These are phyloP conservation scores for Arthrobotrys conoides DNA, from an alignment of 2,329 filamentous ascomycete species.

Conservation along the genomic window DNA sequence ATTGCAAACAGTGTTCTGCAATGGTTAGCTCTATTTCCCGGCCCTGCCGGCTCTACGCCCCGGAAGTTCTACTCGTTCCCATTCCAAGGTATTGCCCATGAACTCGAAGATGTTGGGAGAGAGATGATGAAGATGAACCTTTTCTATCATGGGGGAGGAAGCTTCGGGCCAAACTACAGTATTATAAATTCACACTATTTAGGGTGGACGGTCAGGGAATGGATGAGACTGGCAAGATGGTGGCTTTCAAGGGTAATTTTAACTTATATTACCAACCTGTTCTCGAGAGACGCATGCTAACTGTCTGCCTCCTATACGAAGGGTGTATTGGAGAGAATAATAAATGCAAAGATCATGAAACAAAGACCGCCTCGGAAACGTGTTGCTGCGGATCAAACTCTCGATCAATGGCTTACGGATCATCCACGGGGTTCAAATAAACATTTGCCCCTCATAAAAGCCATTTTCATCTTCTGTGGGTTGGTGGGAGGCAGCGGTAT, in stretches of 20 bases:
- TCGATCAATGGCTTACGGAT: conserved; percentile 23
- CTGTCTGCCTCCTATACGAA: background rate
- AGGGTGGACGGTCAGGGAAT: conserved; percentile 37
- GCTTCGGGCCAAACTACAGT: background rate
- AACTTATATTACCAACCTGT: too few species aligned
- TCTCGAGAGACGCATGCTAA: background rate
- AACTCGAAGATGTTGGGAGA: conserved; percentile 24
- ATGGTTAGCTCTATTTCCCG: conserved; percentile 28
- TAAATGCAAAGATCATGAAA: background rate
- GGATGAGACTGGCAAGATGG: conserved; percentile 43
- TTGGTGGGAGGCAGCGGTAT: conserved; percentile 31
- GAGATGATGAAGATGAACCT: conserved; percentile 39
- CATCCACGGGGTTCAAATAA: conserved; percentile 19
- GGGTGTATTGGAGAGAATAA: background rate
- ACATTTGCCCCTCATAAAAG: conserved; percentile 36
- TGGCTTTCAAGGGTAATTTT: conserved; percentile 42
- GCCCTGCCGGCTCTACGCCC: background rate
- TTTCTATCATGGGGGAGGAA: background rate
- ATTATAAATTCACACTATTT: conserved; percentile 16
- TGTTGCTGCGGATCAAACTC: conserved; percentile 1
- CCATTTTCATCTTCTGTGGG: conserved; percentile 31
- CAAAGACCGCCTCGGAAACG: conserved; percentile 12
- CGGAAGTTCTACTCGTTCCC: conserved; percentile 15
- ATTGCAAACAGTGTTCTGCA: conserved; percentile 15
- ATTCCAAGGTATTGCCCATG: conserved; percentile 16